phyloP scores from a whole-genome alignment of 1,284 basidiomycete genomes.

The Rhizopogon parksii region DNA sequence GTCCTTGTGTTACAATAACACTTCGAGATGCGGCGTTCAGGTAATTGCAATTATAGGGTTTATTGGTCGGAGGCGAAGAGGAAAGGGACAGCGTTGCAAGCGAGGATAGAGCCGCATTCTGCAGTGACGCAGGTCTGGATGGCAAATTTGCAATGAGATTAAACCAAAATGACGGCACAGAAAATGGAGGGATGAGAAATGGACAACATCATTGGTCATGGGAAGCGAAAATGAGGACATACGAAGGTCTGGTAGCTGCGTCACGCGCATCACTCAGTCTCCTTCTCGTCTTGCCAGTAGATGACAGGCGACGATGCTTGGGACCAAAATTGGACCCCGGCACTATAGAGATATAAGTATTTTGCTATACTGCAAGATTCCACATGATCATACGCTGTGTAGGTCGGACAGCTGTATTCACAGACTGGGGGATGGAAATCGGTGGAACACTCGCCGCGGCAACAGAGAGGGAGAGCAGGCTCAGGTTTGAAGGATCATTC shows the following conservation, averaged over 20 bases:
- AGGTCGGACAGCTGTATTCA: conserved; percentile 16
- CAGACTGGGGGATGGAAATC: conserved; percentile 31
- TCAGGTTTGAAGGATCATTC: conserved; percentile 24
- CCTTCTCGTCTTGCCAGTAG: conserved; percentile 58
- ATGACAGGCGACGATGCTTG: conserved; percentile 61
- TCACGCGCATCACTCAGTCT: conserved; percentile 71
- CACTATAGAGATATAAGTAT: conserved; percentile 15
- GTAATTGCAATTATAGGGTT: conserved; percentile 7
- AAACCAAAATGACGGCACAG: neutral
- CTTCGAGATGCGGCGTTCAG: conserved; percentile 7
- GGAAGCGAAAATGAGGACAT: conserved; percentile 30
- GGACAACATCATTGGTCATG: conserved; percentile 4
- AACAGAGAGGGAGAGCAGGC: conserved; percentile 61
- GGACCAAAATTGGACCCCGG: conserved; percentile 28
- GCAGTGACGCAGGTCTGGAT: conserved; percentile 37
- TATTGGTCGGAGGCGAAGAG: conserved; percentile 36
- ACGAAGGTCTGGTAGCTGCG: conserved; percentile 65
- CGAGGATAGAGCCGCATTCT: conserved; percentile 39
- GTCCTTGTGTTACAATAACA: conserved; percentile 9
- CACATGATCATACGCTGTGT: conserved; percentile 15
- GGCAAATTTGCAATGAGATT: neutral
- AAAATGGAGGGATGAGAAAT: conserved; percentile 8
- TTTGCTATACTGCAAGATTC: neutral
- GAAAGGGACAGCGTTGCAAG: conserved; percentile 49
- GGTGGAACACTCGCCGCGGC: conserved; percentile 47